A percentile compares a stretch with the other conserved stretches of the same genome.
phyloP scores from a whole-genome alignment of 768 basidiomycete genomes.

The Tephrocybe rancida region DNA sequence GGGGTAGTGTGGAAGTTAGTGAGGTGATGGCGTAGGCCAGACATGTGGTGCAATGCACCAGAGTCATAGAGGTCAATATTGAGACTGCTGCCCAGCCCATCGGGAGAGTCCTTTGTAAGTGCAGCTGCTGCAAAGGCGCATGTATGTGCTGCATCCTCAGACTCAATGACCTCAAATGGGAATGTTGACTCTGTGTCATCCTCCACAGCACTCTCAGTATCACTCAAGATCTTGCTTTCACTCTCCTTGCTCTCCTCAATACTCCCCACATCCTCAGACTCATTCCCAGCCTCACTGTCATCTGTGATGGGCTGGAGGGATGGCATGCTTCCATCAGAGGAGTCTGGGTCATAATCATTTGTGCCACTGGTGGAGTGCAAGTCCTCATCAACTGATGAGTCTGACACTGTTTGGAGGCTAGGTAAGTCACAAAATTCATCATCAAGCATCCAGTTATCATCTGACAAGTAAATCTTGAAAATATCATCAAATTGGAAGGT shows the following conservation, averaged over 20 bases:
- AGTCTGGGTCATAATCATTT: not conserved
- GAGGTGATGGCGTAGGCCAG: conserved; percentile 15
- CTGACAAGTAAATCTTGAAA: not conserved
- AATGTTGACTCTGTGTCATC: not conserved
- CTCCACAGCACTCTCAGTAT: not conserved
- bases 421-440: not conserved
- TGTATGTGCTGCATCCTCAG: not conserved
- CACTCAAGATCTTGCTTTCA: too few species aligned
- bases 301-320: not conserved
- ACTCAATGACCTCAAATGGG: not conserved
- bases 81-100: not conserved
- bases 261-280: not conserved
- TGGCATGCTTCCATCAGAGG: conserved; percentile 1
- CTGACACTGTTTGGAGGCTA: not conserved
- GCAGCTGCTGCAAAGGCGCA: conserved; percentile 2
- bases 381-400: too few species aligned
- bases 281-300: not conserved
- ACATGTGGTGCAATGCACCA: conserved; percentile 19
- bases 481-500: not conserved
- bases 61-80: conserved; percentile 20
- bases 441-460: not conserved
- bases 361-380: too few species aligned
- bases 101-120: not conserved
- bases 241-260: not conserved
- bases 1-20: conserved; percentile 20